Conservation (phyloP, 768 basidiomycete genomes). For the Naganishia randhawae region DNA sequence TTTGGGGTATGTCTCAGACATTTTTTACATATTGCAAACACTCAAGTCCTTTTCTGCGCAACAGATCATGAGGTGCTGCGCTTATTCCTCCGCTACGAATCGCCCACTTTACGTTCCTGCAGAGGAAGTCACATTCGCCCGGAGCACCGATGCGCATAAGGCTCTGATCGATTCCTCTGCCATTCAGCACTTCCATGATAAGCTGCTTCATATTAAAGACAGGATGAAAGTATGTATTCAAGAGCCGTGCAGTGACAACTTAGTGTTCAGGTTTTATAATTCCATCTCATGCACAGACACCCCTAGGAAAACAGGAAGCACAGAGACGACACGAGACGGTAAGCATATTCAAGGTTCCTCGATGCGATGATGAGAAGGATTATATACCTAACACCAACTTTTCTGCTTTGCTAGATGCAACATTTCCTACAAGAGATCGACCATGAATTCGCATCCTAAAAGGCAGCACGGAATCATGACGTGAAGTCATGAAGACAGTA, state of each 20-base stretch:
- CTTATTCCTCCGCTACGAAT: conserved; percentile 61
- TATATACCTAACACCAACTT: not conserved
- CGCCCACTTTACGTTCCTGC: conserved; percentile 44
- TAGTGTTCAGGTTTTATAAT: not conserved
- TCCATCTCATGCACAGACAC: conserved; percentile 54
- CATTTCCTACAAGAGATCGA: conserved; percentile 9
- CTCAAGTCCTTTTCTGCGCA: not conserved
- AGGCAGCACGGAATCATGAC: not conserved
- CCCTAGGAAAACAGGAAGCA: conserved; percentile 64
- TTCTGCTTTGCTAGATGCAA: not conserved
- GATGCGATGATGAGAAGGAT: not conserved
- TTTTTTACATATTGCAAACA: not conserved
- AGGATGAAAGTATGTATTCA: conserved; percentile 59
- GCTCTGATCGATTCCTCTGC: conserved; percentile 54
- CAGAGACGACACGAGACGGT: conserved; percentile 70
- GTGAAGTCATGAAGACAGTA: not conserved
- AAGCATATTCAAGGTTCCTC: conserved; percentile 34
- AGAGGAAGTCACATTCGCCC: not conserved
- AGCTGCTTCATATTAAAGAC: conserved; percentile 69
- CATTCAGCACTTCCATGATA: conserved; percentile 80
- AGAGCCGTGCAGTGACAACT: not conserved
- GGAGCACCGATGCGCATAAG: conserved; percentile 42
- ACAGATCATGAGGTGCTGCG: conserved; percentile 68
- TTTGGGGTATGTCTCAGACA: conserved; percentile 56
- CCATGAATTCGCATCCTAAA: conserved; percentile 9